phyloP scores from a whole-genome alignment of 2,329 filamentous ascomycete species.

The Coleophoma eucalyptorum region DNA sequence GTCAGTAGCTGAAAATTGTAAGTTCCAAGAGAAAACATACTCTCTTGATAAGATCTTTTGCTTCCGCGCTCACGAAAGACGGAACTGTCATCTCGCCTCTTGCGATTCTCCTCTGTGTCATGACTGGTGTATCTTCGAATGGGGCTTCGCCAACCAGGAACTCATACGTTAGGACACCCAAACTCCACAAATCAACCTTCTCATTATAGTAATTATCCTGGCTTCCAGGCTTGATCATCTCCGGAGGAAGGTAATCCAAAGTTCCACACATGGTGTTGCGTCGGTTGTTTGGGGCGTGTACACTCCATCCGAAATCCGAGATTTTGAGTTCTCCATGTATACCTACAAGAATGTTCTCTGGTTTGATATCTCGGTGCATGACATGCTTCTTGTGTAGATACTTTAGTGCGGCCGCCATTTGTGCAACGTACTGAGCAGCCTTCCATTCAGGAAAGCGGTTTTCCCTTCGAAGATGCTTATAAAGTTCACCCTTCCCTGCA shows the following conservation, averaged over 20 bases:
- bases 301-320: slow-evolving; percentile 97
- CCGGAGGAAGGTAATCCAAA: slow-evolving; percentile 92
- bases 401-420: slow-evolving; percentile 78
- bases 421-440: slow-evolving; percentile 69
- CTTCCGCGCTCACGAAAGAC: slow-evolving; percentile 84
- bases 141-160: slow-evolving; percentile 95
- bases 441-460: slow-evolving; percentile 68
- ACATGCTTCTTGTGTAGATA: slow-evolving; percentile 97
- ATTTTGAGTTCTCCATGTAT: slow-evolving; percentile 99
- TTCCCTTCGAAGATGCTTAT: slow-evolving; percentile 68
- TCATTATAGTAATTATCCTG: slow-evolving; percentile 88
- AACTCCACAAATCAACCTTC: slow-evolving; percentile 94
- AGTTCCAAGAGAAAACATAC: slow-evolving; percentile 42
- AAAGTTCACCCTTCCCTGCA: slow-evolving; percentile 68
- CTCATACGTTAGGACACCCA: slow-evolving; percentile 94
- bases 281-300: slow-evolving; percentile 92
- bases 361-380: slow-evolving; percentile 97
- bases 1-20: slow-evolving; percentile 13
- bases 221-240: slow-evolving; percentile 86
- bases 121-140: slow-evolving; percentile 91
- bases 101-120: slow-evolving; percentile 89
- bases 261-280: slow-evolving; percentile 96
- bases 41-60: slow-evolving; percentile 86
- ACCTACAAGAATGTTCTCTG: slow-evolving; percentile 93
- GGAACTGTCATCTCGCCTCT: slow-evolving; percentile 91